Base-by-base conservation (phyloP, 2,329 filamentous ascomycete genomes). In the Nannizziopsis barbatae region DNA sequence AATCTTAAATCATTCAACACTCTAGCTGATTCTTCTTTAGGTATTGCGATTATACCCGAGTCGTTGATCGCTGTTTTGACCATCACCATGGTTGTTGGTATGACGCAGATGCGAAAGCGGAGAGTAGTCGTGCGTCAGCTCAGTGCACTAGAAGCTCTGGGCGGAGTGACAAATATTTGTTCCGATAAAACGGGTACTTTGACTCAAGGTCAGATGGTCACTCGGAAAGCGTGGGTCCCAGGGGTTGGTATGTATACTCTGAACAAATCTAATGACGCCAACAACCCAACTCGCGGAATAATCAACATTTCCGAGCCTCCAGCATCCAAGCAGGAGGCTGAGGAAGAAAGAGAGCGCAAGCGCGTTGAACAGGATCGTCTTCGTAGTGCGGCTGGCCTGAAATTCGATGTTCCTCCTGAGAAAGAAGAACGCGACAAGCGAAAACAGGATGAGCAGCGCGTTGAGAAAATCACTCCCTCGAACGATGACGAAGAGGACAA, bases 51-150 rank as follows among this genome's bases (percentile, higher is more conserved):
- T 57, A 79, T 81, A 49, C 79, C 79, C 0, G 78, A 79, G 55
- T 79, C 78, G 2, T 68, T 84, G 46, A 78, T 80, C 54, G 77
- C 75, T 12, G 76, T 80, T 20, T 65, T 80, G 37, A 80, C 77
- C 2, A 80, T 80, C 55, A 80, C 77, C 7, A 76, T 80, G 59
- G 73, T 74, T 6, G 74, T 74, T 20, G 75, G 74, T 1, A 75
- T 73, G 51, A 76, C 73, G 41, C 66, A 69, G 17, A 76, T 76
- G 74, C 67, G 73, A 2, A 70, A 71, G 53, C 65, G 73, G 3
- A 66, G 72, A 53, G 74, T 77, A 11, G 72, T 77, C 31, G 72
- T 76, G 20, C 71, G 75, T 30, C 73, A 76, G 53, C 60, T 77
- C 15, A 69, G 70, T 44, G 72, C 72, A 1, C 64, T 80, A 0